Percentiles rank a stretch among this genome's conserved stretches.
phyloP scores from a whole-genome alignment of 2,329 filamentous ascomycete species.

The Penicillium decumbens region DNA sequence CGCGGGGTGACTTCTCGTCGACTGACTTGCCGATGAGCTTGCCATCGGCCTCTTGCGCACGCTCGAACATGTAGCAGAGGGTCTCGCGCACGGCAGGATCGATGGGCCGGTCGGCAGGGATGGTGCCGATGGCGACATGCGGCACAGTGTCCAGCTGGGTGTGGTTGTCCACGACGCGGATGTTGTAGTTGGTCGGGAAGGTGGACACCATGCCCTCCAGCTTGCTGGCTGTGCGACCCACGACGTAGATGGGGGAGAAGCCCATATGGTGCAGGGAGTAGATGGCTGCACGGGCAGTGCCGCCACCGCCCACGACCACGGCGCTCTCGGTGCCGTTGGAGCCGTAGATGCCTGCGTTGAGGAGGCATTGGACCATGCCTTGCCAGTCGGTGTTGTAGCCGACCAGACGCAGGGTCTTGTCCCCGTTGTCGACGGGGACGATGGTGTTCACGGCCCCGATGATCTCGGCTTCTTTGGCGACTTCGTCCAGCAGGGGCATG shows the following conservation, averaged over 20 bases:
- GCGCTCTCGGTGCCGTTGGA: constrained; percentile 49
- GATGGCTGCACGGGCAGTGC: constrained; percentile 85
- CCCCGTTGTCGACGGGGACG: constrained; percentile 54
- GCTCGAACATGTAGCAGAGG: constrained; percentile 52
- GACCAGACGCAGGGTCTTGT: constrained; percentile 52
- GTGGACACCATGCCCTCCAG: constrained; percentile 62
- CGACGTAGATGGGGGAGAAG: constrained; percentile 79
- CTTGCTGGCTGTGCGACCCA: constrained; percentile 70
- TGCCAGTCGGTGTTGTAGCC: constrained; percentile 96
- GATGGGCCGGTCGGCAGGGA: constrained; percentile 82
- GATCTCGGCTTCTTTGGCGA: constrained; percentile 70
- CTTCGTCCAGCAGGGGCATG: constrained; percentile 71
- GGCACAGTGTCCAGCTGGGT: constrained; percentile 54
- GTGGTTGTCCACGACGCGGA: constrained; percentile 58
- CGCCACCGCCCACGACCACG: constrained; percentile 84
- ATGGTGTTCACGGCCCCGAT: constrained; percentile 97
- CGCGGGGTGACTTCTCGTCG: constrained; percentile 44
- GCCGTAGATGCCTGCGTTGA: constrained; percentile 58
- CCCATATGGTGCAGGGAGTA: constrained; percentile 80
- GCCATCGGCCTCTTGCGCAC: constrained; percentile 46
- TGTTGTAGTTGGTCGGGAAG: constrained; percentile 69
- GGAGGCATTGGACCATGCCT: constrained; percentile 79
- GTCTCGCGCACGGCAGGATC: constrained; percentile 65
- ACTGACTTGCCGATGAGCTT: constrained; percentile 31
- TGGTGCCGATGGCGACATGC: constrained; percentile 77